Percentiles rank a stretch among this genome's conserved stretches.
These are phyloP conservation scores for Aureobasidium sp. DNA, from an alignment of 2,329 filamentous ascomycete species.

Conservation along the genomic window DNA sequence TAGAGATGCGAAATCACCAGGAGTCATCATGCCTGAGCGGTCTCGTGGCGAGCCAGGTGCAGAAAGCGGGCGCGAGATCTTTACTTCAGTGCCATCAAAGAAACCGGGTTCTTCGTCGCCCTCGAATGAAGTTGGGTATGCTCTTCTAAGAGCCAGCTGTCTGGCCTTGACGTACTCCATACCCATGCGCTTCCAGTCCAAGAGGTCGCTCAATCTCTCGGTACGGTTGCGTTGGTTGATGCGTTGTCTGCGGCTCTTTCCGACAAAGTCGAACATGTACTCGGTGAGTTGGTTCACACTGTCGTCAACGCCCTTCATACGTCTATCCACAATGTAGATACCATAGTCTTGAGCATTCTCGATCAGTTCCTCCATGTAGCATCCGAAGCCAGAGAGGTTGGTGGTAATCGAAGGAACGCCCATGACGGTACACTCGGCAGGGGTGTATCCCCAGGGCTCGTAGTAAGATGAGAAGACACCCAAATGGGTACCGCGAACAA, in stretches of 20 bases:
- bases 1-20: slow-evolving; percentile 91
- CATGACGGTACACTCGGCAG: slow-evolving; percentile 98
- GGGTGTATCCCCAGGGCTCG: slow-evolving; percentile 98
- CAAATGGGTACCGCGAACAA: slow-evolving; percentile 92
- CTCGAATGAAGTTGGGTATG: slow-evolving; percentile 81
- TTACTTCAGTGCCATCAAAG: slow-evolving; percentile 86
- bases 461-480: slow-evolving; percentile 98
- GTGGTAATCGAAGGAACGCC: slow-evolving; percentile 97
- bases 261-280: slow-evolving; percentile 89
- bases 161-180: slow-evolving; percentile 98
- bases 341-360: slow-evolving; percentile 97
- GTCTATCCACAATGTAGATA: slow-evolving; percentile 96
- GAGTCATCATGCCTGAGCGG: slow-evolving; percentile 95
- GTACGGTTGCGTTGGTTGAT: slow-evolving; percentile 99
- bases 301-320: slow-evolving; percentile 92
- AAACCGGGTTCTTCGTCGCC: slow-evolving; percentile 75
- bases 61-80: slow-evolving; percentile 90
- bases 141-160: slow-evolving; percentile 82
- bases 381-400: slow-evolving; percentile 94
- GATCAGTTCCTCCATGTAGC: slow-evolving; percentile 99
- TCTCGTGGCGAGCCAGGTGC: slow-evolving; percentile 90
- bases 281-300: slow-evolving; percentile 91
- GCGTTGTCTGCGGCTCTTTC: slow-evolving; percentile 88
- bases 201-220: slow-evolving; percentile 84
- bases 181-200: slow-evolving; percentile 99